A percentile compares a stretch with the other conserved stretches of the same genome.
These are phyloP conservation scores for Leishmania tarentolae DNA, from an alignment of 208 protist genomes.

Conservation along the genomic window DNA sequence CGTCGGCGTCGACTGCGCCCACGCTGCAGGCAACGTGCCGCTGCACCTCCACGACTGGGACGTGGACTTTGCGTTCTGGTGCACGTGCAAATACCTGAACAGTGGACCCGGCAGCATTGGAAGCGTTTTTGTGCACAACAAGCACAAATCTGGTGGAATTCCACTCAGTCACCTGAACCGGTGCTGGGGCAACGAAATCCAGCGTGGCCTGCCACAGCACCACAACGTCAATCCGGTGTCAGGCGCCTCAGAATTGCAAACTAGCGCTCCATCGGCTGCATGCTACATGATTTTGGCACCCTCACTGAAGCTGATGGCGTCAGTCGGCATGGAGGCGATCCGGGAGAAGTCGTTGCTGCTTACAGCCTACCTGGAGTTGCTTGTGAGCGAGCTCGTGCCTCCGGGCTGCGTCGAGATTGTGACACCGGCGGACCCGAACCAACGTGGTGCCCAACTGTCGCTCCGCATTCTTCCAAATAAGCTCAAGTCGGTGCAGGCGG, in stretches of 20 bases:
- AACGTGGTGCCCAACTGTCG: constrained; percentile 91
- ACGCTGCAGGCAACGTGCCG: constrained; percentile 94
- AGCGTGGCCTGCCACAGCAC: constrained; percentile 75
- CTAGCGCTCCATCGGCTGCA: constrained; percentile 78
- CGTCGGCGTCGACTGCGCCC: constrained; percentile 94
- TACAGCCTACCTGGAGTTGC: constrained; percentile 91
- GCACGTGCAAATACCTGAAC: constrained; percentile 97
- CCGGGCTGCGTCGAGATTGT: constrained; percentile 75
- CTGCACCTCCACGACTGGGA: constrained; percentile 95
- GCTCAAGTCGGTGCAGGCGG: constrained; percentile 20
- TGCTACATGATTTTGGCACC: constrained; percentile 70
- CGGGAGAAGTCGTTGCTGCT: constrained; percentile 85
- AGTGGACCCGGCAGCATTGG: constrained; percentile 89
- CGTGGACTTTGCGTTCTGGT: constrained; percentile 97
- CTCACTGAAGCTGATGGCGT: constrained; percentile 87
- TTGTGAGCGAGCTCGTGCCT: constrained; percentile 73
- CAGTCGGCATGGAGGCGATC: constrained; percentile 70
- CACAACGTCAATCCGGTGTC: constrained; percentile 54
- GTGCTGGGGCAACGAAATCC: constrained; percentile 92
- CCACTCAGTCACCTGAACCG: constrained; percentile 71
- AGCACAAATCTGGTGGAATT: constrained; percentile 52
- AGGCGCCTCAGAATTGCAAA: constrained; percentile 83
- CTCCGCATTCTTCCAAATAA: constrained; percentile 75
- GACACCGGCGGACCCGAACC: constrained; percentile 75
- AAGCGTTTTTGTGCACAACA: constrained; percentile 93